A percentile compares a stretch with the other conserved stretches of the same genome.
Evolutionary conservation across 192 early-diverging fungal species (phyloP).

Genomic region (Funneliformis geosporum): DNA sequence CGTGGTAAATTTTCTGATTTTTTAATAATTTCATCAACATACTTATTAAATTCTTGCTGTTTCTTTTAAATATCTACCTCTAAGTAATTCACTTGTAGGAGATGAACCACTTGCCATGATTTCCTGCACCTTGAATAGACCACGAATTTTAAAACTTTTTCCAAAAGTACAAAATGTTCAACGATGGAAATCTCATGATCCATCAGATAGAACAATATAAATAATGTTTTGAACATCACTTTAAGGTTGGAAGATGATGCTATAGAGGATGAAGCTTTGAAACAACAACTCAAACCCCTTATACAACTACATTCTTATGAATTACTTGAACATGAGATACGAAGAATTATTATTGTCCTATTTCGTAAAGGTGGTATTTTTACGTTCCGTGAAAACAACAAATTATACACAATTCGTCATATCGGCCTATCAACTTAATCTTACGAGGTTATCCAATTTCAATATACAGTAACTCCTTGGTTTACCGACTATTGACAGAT

Average conservation of each 20-base stretch:
- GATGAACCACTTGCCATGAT: too few species aligned
- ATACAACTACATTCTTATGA: constrained; percentile 53
- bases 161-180: constrained; percentile 42
- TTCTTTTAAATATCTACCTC: too few species aligned
- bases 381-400: constrained; percentile 88
- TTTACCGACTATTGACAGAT: constrained; percentile 93
- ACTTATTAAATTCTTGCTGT: too few species aligned
- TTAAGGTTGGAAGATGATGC: constrained; percentile 64
- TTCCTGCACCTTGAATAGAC: too few species aligned
- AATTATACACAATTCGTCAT: constrained; percentile 93
- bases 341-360: constrained; percentile 89
- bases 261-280: constrained; percentile 71
- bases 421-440: constrained; percentile 97
- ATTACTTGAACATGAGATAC: constrained; percentile 77
- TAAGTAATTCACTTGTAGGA: too few species aligned
- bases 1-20: too few species aligned
- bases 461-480: constrained; percentile 94
- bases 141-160: constrained; percentile 64
- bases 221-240: constrained; percentile 87
- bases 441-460: constrained; percentile 90
- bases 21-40: too few species aligned
- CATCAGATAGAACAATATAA: constrained; percentile 45
- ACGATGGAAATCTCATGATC: neutral
- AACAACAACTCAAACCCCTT: constrained; percentile 60
- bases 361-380: constrained; percentile 87